Evolutionary conservation across 2,329 filamentous ascomycete species (phyloP).

Genomic region (Xylaria sp.): DNA sequence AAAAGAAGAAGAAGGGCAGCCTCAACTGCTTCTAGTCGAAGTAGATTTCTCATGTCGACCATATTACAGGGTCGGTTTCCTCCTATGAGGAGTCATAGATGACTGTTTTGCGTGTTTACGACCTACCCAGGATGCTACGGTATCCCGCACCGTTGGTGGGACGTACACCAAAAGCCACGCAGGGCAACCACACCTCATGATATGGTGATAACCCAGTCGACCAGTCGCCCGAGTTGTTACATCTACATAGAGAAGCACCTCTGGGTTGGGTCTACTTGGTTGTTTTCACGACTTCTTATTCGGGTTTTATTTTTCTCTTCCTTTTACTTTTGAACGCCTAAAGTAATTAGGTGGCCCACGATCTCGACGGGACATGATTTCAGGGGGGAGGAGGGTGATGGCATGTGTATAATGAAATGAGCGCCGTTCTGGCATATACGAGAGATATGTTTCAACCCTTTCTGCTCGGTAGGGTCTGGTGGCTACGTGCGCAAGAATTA

Average conservation of each 20-base stretch:
- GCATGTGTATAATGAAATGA: constrained; percentile 26
- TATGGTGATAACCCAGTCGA: neutral
- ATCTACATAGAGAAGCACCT: constrained; percentile 1
- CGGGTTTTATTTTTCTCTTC: constrained; percentile 13
- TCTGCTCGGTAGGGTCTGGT: constrained; percentile 10
- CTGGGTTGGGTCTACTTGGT: constrained; percentile 11
- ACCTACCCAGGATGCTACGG: too few species aligned
- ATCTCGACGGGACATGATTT: constrained; percentile 29
- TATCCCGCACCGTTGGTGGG: neutral
- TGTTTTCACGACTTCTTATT: constrained; percentile 10
- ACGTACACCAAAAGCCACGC: neutral
- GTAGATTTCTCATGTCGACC: constrained; percentile 14
- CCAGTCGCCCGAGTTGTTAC: constrained; percentile 7
- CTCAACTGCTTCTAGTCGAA: constrained; percentile 87
- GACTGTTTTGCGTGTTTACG: neutral
- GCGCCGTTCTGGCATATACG: constrained; percentile 10
- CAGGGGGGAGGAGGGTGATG: constrained; percentile 21
- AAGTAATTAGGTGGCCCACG: constrained; percentile 19
- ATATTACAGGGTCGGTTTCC: constrained; percentile 13
- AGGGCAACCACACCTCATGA: neutral
- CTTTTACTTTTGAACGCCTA: constrained; percentile 18
- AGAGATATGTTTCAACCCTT: constrained; percentile 7
- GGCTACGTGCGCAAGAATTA: constrained; percentile 8
- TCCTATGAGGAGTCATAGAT: neutral
- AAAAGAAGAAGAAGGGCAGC: constrained; percentile 93